These are phyloP conservation scores for Quercus aquifolioides DNA, from an alignment of 306 rosid genomes.

Conservation along the genomic window DNA sequence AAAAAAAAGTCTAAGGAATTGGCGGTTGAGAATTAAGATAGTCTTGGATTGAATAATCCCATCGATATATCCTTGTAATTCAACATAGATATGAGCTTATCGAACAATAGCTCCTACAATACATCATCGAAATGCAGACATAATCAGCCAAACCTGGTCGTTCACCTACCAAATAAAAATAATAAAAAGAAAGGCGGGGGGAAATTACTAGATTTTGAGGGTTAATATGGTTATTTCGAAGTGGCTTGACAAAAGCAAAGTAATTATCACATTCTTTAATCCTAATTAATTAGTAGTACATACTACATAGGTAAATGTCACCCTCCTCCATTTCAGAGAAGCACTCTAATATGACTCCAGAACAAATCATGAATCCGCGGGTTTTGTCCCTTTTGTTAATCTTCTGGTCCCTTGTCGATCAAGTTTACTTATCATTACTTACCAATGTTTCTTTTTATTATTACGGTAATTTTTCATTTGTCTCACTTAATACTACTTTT, in stretches of 20 bases:
- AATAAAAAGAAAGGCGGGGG: neutral
- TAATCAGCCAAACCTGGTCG: neutral
- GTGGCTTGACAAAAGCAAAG: conserved; percentile 3
- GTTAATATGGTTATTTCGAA: conserved; percentile 2
- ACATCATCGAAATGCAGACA: neutral
- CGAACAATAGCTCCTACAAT: neutral
- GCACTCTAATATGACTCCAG: neutral
- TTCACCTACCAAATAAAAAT: conserved; percentile 21
- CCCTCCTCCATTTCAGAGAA: conserved; percentile 7
- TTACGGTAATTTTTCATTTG: no score
- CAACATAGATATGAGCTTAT: neutral
- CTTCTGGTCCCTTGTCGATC: neutral
- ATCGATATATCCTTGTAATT: neutral
- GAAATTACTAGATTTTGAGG: neutral
- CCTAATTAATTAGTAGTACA: neutral
- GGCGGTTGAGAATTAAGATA: neutral
- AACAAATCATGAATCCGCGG: conserved; percentile 9
- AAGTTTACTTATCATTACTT: neutral
- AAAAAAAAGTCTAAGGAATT: neutral
- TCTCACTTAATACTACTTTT: no score
- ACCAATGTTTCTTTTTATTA: no score
- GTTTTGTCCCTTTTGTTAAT: conserved; percentile 7
- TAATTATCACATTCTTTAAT: neutral
- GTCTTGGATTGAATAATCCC: neutral
- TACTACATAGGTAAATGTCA: neutral